These are phyloP conservation scores for Schizosaccharomyces cryophilus DNA, from an alignment of 805 yeast genomes.

Conservation along the genomic window DNA sequence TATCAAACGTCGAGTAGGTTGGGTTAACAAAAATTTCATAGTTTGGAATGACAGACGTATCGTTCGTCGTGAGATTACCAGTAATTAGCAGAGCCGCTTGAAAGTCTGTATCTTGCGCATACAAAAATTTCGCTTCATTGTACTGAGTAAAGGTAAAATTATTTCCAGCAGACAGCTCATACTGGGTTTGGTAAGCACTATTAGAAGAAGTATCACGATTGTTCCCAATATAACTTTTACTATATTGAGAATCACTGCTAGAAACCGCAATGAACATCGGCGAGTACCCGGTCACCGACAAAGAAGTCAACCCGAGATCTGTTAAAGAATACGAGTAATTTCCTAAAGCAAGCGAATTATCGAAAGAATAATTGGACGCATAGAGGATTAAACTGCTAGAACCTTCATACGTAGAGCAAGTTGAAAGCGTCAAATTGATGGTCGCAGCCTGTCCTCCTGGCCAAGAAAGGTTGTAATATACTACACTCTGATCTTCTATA, in stretches of 20 bases:
- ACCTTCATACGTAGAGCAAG: not conserved
- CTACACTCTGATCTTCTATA: not conserved
- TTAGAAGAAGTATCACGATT: not conserved
- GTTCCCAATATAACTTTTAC: not conserved
- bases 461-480: not conserved
- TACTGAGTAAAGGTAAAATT: not conserved
- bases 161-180: not conserved
- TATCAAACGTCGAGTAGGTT: not conserved
- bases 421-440: not conserved
- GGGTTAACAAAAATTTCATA: conserved; percentile 1
- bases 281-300: not conserved
- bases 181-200: not conserved
- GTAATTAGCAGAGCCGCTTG: not conserved
- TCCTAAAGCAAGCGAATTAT: not conserved
- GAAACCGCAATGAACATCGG: not conserved
- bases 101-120: conserved; percentile 2
- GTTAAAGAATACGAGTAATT: not conserved
- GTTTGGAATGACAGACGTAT: not conserved
- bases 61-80: conserved; percentile 1
- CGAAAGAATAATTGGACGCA: not conserved
- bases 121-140: not conserved
- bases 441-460: not conserved
- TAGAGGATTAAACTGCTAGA: not conserved
- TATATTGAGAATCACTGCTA: not conserved
- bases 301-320: not conserved